Percentiles rank a stretch among this genome's conserved stretches.
Conservation (phyloP, 345 rosid genomes). For the Lepidium sativum region DNA sequence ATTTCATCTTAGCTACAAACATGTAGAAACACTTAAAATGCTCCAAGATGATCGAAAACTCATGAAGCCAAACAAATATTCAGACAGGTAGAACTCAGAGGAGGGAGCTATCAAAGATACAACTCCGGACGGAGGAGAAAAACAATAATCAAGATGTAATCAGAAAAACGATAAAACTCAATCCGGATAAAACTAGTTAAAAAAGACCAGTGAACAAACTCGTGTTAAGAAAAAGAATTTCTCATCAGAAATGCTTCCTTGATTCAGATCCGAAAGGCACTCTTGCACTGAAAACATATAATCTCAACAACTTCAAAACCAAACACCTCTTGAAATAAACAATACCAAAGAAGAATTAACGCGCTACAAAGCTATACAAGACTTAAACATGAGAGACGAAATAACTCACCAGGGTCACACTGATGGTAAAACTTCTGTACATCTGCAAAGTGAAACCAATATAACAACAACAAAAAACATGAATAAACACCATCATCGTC, state of each 20-base stretch:
- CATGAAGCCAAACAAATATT: not conserved
- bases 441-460: conserved; percentile 33
- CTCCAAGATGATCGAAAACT: not conserved
- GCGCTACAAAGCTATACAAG: not conserved
- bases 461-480: not conserved
- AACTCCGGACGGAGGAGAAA: not conserved
- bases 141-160: not conserved
- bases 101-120: not conserved
- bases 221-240: not conserved
- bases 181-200: not conserved
- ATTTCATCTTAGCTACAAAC: not conserved
- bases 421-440: conserved; percentile 51
- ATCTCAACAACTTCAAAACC: not conserved
- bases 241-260: not conserved
- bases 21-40: not conserved
- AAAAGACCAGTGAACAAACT: not conserved
- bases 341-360: not conserved
- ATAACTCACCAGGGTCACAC: conserved; percentile 70
- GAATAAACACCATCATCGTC: not conserved
- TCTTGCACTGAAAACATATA: not conserved
- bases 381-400: conserved; percentile 1
- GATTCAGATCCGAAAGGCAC: not conserved
- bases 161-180: not conserved
- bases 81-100: not conserved
- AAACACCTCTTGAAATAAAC: not conserved